phyloP scores from a whole-genome alignment of 192 early-diverging fungal genomes.

The Podila minutissima region DNA sequence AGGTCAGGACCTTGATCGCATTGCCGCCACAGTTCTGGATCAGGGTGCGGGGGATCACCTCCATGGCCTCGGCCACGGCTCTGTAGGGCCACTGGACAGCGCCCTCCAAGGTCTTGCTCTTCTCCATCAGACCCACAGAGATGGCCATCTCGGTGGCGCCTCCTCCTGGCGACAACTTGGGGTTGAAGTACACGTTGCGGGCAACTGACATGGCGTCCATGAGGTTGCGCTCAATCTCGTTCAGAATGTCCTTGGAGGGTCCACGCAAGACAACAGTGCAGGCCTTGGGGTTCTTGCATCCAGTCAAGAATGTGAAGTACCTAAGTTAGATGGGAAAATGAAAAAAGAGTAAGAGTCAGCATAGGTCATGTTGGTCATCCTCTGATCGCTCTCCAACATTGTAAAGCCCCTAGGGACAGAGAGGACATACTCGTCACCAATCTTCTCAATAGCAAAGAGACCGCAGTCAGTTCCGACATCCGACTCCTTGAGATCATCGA shows the following conservation, averaged over 20 bases:
- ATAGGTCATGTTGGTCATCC: neutral
- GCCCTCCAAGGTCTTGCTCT: conserved; percentile 89
- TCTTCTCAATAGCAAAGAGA: conserved; percentile 94
- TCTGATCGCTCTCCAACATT: neutral
- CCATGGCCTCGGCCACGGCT: conserved; percentile 93
- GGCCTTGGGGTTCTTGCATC: conserved; percentile 97
- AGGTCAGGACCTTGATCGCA: conserved; percentile 95
- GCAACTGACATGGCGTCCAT: conserved; percentile 99
- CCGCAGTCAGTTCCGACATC: conserved; percentile 98
- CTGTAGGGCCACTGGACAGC: conserved; percentile 98
- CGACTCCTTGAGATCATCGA: conserved; percentile 95
- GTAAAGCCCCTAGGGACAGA: neutral
- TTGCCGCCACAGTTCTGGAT: conserved; percentile 99
- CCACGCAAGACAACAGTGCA: conserved; percentile 98
- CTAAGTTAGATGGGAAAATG: conserved; percentile 21
- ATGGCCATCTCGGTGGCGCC: conserved; percentile 99
- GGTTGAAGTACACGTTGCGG: conserved; percentile 97
- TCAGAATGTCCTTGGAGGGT: conserved; percentile 96
- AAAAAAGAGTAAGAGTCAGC: no score
- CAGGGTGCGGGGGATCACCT: conserved; percentile 98
- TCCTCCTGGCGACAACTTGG: conserved; percentile 93
- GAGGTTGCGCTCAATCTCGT: conserved; percentile 98
- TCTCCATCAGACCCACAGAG: conserved; percentile 86
- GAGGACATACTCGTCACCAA: conserved; percentile 90
- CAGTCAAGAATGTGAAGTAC: conserved; percentile 96